Conservation (phyloP, 179 eudicot genomes). For the Beta corolliflora region DNA sequence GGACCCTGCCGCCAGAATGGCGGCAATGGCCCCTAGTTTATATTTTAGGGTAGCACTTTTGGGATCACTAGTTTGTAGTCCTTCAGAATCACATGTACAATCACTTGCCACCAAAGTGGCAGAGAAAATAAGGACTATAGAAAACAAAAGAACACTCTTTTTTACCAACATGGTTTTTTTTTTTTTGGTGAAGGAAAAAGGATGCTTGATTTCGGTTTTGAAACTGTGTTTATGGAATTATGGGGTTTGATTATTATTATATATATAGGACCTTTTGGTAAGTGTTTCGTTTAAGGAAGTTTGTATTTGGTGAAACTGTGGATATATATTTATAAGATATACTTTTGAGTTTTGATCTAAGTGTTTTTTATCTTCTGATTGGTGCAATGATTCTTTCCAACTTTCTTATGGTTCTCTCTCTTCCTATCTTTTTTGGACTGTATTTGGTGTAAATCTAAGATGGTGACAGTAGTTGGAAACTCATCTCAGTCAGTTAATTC, state of each 20-base stretch:
- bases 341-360: too few species aligned
- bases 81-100: constrained; percentile 16
- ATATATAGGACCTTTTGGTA: not conserved
- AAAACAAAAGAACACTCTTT: not conserved
- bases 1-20: constrained; percentile 49
- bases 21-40: constrained; percentile 24
- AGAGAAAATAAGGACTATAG: not conserved
- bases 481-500: too few species aligned
- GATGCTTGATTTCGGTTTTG: too few species aligned
- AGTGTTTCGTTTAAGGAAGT: not conserved
- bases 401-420: not conserved
- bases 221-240: too few species aligned
- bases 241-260: too few species aligned
- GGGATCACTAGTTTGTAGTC: not conserved
- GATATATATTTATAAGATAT: too few species aligned
- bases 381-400: too few species aligned
- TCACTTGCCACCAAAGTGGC: constrained; percentile 7
- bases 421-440: not conserved
- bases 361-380: too few species aligned
- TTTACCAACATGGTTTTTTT: too few species aligned
- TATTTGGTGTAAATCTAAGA: not conserved
- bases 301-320: too few species aligned
- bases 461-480: not conserved
- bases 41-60: not conserved
- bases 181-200: too few species aligned